These are phyloP conservation scores for Physcomitrellopsis africana DNA, from an alignment of 225 moss, liverwort and hornwort genomes.

Conservation along the genomic window DNA sequence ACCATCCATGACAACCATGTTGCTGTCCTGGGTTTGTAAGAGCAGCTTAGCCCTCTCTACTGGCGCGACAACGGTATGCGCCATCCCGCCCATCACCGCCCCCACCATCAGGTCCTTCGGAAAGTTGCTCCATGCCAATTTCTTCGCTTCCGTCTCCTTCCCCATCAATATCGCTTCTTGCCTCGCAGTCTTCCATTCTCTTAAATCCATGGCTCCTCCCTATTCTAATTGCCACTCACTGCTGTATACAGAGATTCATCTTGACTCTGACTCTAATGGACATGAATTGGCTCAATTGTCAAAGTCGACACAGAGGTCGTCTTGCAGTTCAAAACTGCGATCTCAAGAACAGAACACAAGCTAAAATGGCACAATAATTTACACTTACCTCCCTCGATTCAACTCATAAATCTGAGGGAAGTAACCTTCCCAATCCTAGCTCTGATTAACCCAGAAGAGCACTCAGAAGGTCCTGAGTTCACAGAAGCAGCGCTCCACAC, in stretches of 20 bases:
- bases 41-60: constrained; percentile 96
- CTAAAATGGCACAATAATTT: background rate
- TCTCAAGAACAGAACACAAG: background rate
- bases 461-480: constrained; percentile 4
- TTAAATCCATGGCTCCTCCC: no score
- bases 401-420: background rate
- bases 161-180: constrained; percentile 49
- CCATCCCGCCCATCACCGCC: constrained; percentile 82
- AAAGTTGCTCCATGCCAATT: constrained; percentile 74
- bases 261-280: no score
- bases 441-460: constrained; percentile 3
- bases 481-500: background rate
- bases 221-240: no score
- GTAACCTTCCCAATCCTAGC: background rate
- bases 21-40: constrained; percentile 96
- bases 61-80: constrained; percentile 92
- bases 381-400: background rate
- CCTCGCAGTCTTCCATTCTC: constrained; percentile 55
- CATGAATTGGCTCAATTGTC: no score
- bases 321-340: constrained; percentile 3
- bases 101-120: constrained; percentile 91
- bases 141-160: constrained; percentile 45
- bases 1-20: constrained; percentile 83
- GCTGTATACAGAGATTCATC: no score
- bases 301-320: background rate